Conservation (phyloP, 78 protist species). For the Protostelium mycophagum region DNA sequence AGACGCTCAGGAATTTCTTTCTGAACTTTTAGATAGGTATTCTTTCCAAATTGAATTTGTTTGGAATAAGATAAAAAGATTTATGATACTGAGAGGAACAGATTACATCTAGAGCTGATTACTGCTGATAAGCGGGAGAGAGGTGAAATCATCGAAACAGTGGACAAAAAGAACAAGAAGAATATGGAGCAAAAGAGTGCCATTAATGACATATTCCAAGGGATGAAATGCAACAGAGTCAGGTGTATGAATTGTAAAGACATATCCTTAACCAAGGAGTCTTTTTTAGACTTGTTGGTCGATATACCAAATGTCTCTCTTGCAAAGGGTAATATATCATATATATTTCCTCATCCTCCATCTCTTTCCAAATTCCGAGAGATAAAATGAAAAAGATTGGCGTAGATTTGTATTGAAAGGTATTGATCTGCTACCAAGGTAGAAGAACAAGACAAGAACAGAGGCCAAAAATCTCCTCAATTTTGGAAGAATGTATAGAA, state of each 20-base stretch:
- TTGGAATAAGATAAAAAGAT: too few relatives aligned
- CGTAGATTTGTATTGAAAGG: too few relatives aligned
- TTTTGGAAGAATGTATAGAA: not conserved
- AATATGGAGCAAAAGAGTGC: not conserved
- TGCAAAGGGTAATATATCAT: not conserved
- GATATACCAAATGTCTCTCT: conserved; percentile 21
- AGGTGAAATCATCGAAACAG: too few relatives aligned
- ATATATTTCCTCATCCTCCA: conserved; percentile 2
- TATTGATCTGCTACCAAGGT: too few relatives aligned
- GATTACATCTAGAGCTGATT: not conserved
- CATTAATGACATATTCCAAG: conserved; percentile 39
- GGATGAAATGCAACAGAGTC: conserved; percentile 23
- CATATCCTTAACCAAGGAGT: conserved; percentile 15
- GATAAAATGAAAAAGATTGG: not conserved
- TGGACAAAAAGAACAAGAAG: not conserved
- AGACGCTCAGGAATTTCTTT: conserved; percentile 56
- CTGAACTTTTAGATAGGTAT: conserved; percentile 24
- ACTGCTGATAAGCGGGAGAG: not conserved
- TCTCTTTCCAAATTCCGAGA: not conserved
- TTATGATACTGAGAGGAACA: too few relatives aligned
- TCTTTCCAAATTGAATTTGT: too few relatives aligned
- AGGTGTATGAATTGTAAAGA: conserved; percentile 31
- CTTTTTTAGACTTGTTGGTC: conserved; percentile 40
- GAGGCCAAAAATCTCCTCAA: not conserved
- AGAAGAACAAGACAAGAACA: not conserved